Evolutionary conservation across 2,329 filamentous ascomycete species (phyloP).

Genomic region (Pseudonectria foliicola): DNA sequence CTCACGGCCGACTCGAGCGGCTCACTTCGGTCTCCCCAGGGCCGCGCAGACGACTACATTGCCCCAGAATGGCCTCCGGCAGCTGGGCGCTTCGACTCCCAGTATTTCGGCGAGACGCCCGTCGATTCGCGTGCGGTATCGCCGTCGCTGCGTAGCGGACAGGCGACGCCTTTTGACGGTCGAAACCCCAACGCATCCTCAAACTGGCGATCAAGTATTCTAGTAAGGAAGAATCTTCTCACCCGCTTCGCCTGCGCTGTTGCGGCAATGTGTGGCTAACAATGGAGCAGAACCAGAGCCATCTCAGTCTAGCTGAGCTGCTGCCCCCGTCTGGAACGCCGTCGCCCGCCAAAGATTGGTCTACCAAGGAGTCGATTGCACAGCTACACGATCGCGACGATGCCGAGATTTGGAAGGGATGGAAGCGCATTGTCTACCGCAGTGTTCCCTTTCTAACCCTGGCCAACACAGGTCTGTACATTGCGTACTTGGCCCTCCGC

Average conservation of each 20-base stretch:
- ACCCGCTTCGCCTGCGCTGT: too few relatives aligned
- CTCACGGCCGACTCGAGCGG: constrained; percentile 20
- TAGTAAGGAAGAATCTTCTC: constrained; percentile 20
- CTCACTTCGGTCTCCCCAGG: constrained; percentile 9
- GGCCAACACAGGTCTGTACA: constrained; percentile 35
- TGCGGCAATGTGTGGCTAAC: too few relatives aligned
- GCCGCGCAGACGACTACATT: constrained; percentile 17
- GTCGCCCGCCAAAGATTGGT: constrained; percentile 25
- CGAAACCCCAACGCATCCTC: constrained; percentile 18
- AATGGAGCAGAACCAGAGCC: constrained; percentile 32
- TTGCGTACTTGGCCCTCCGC: constrained; percentile 43
- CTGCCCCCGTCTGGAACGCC: constrained; percentile 25
- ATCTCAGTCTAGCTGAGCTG: constrained; percentile 34
- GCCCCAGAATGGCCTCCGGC: constrained; percentile 20
- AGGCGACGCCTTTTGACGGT: constrained; percentile 16
- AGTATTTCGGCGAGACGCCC: constrained; percentile 19
- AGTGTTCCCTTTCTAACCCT: constrained; percentile 33
- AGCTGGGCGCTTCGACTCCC: constrained; percentile 15
- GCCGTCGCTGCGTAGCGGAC: constrained; percentile 19
- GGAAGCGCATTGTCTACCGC: constrained; percentile 33
- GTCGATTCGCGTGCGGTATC: constrained; percentile 20
- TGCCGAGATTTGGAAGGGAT: constrained; percentile 37
- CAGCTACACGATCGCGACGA: constrained; percentile 37
- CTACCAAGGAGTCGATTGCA: constrained; percentile 27
- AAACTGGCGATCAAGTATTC: constrained; percentile 19